Evolutionary conservation across 2,329 filamentous ascomycete species (phyloP), one percentile per base, ranked within the genome.

Genomic region (Fusarium sp.): DNA sequence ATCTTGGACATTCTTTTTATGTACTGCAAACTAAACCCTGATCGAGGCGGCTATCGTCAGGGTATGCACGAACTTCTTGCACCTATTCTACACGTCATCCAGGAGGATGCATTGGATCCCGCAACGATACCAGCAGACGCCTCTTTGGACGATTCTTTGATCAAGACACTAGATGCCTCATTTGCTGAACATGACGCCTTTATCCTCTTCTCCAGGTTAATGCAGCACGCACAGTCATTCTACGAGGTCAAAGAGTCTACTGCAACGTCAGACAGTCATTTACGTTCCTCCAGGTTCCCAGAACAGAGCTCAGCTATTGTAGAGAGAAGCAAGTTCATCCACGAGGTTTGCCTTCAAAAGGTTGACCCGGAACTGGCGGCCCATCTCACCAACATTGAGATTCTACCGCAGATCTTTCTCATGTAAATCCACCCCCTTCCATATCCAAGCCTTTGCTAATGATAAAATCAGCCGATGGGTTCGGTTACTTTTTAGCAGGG

Each of bases 11-110:
- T 98, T 34, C 85, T 99, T 36, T 99, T 98, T 80, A 88, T 99
- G 71, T 98, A 95, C 82, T 96, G 94, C 82, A 98, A 97, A 80
- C 87, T 97, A 56, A 94, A 98, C 76, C 94, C 94, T 2, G 90
- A 92, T 72, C 87, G 94, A 57, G 94, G 94, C 15, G 94, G 90
- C 16, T 99, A 99, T 78, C 90, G 96, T n/a, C 96, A 99, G 82
- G 96, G 96, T 11, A 99, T 99, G 95, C 96, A 99, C 78, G 96
- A 99, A 81, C 85, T 99, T 44, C 85, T 98, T 13, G 96, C 96
- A 0, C 95, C 96, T 0, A 90, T 99, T 39, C 84, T 98, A 7
- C 94, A 94, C 87, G 92, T 94, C 2, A 83, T 98, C 7, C 90
- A 95, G 72, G 87, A 91, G 73, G 96, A 99, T 81, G 92, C 95